These are phyloP conservation scores for Penicillium sp. DNA, from an alignment of 2,329 filamentous ascomycete genomes.

Conservation along the genomic window DNA sequence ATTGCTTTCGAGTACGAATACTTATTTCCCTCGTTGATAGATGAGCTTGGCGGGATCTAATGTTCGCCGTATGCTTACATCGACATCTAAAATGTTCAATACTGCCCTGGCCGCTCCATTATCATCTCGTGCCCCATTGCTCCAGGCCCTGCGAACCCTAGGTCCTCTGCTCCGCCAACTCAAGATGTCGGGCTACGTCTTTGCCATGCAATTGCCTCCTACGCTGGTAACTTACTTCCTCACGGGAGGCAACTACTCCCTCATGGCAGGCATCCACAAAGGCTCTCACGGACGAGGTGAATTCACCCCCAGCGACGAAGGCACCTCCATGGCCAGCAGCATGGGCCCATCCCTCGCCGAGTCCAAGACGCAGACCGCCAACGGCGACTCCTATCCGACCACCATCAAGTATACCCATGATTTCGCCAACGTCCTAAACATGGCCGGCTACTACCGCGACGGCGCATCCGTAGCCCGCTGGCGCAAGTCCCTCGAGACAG, in stretches of 20 bases:
- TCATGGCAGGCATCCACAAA: slow-evolving; percentile 53
- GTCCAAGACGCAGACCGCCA: slow-evolving; percentile 42
- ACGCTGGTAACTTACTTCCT: slow-evolving; percentile 53
- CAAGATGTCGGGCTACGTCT: slow-evolving; percentile 60
- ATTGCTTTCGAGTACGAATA: background rate
- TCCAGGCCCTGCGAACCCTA: slow-evolving; percentile 52
- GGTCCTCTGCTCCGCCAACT: slow-evolving; percentile 57
- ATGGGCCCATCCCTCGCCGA: slow-evolving; percentile 59
- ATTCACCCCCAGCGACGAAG: slow-evolving; percentile 44
- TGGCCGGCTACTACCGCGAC: slow-evolving; percentile 62
- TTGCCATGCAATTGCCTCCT: slow-evolving; percentile 59
- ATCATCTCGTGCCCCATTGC: slow-evolving; percentile 52
- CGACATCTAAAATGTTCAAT: slow-evolving; percentile 58
- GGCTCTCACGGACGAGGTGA: slow-evolving; percentile 43
- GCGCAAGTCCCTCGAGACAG: slow-evolving; percentile 59
- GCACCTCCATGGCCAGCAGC: slow-evolving; percentile 58
- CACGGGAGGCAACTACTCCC: slow-evolving; percentile 57
- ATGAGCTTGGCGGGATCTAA: slow-evolving; percentile 52
- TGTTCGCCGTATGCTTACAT: slow-evolving; percentile 46
- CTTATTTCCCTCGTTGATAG: slow-evolving; percentile 36
- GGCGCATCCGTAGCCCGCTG: slow-evolving; percentile 54
- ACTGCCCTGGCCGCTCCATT: slow-evolving; percentile 54
- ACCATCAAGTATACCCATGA: slow-evolving; percentile 49
- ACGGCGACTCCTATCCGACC: slow-evolving; percentile 47
- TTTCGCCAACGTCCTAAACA: slow-evolving; percentile 57